Evolutionary conservation across 2,329 filamentous ascomycete genomes (phyloP).

Genomic region (Trichoderma hamatum): DNA sequence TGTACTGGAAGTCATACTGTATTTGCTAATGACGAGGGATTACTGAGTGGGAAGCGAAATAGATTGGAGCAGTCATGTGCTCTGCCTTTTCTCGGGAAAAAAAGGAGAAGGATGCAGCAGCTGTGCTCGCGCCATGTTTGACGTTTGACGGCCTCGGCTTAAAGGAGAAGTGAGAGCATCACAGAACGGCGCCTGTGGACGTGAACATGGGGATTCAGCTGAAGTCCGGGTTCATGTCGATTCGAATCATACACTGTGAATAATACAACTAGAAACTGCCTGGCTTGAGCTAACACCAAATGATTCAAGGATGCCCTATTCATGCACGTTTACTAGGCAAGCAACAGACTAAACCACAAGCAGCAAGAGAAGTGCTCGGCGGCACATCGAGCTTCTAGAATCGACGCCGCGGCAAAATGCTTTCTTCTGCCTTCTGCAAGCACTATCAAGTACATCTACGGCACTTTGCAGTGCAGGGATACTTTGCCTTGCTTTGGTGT

Average conservation of each 20-base stretch:
- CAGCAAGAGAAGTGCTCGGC: background rate
- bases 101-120: background rate
- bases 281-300: background rate
- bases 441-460: background rate
- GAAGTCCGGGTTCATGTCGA: background rate
- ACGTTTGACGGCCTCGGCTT: background rate
- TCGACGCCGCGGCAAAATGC: background rate
- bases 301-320: conserved; percentile 8
- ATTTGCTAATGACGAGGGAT: background rate
- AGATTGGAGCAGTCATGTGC: conserved; percentile 13
- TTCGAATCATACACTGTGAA: background rate
- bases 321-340: background rate
- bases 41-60: conserved; percentile 10
- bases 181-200: background rate
- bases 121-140: background rate
- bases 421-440: background rate
- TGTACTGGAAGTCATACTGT: background rate
- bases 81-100: background rate
- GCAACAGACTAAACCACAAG: background rate
- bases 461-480: background rate
- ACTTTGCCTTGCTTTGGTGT: background rate
- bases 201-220: background rate
- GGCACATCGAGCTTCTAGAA: background rate
- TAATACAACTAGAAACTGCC: background rate
- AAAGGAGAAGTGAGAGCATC: background rate